Evolutionary conservation across 1,284 basidiomycete genomes (phyloP).

Genomic region (Fomitopsis pinicola): DNA sequence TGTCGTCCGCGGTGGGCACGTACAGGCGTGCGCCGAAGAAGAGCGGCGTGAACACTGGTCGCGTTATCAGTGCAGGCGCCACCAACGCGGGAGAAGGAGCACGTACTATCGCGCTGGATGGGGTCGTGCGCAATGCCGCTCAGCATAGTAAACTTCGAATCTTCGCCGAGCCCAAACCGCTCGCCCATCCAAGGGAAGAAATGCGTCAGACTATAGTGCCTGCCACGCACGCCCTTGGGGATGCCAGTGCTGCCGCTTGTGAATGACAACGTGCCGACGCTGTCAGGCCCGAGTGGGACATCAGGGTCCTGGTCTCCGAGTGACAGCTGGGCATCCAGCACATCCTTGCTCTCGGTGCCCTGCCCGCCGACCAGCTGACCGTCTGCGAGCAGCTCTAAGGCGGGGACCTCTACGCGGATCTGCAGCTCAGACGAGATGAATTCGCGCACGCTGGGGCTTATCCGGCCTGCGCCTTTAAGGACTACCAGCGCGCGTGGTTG

Average conservation of each 20-base stretch:
- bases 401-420: constrained; percentile 92
- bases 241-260: constrained; percentile 98
- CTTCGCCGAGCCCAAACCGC: constrained; percentile 73
- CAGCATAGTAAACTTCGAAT: constrained; percentile 96
- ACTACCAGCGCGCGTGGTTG: constrained; percentile 92
- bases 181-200: constrained; percentile 99
- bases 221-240: constrained; percentile 94
- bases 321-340: constrained; percentile 46
- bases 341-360: constrained; percentile 38
- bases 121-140: constrained; percentile 99
- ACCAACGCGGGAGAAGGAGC: background rate
- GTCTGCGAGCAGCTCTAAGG: constrained; percentile 69
- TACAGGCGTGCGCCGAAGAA: constrained; percentile 97
- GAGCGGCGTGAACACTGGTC: constrained; percentile 92
- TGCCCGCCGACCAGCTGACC: constrained; percentile 70
- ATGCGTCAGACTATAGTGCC: constrained; percentile 96
- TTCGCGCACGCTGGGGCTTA: constrained; percentile 80
- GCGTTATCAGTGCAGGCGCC: constrained; percentile 3
- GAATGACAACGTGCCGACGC: constrained; percentile 92
- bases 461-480: constrained; percentile 85
- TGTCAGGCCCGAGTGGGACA: constrained; percentile 90
- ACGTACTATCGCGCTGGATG: constrained; percentile 96
- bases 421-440: constrained; percentile 81
- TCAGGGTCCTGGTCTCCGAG: constrained; percentile 74
- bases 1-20: constrained; percentile 96